Evolutionary conservation across 2,329 filamentous ascomycete genomes (phyloP), one percentile per base, ranked within the genome.

Genomic region (Colletotrichum lupini): DNA sequence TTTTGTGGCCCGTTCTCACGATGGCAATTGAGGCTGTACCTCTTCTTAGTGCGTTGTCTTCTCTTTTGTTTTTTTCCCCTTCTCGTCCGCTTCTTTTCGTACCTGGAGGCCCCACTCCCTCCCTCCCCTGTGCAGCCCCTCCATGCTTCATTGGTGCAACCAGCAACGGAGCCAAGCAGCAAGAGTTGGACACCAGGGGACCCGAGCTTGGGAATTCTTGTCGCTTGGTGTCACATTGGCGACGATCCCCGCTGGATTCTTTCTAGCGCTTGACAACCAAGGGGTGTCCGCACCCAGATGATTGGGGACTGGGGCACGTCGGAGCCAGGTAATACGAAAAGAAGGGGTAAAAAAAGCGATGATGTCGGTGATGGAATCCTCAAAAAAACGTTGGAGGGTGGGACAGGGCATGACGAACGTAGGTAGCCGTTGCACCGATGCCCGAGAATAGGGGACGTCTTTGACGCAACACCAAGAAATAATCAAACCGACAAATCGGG

Each of bases 11-110:
- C 68, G 57, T 73, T 72, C 71, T 62, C 46, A 46, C 59, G 59
- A 73, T 73, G 64, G 71, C 55, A 58, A 73, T 69, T 75, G 73
- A 63, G 71, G 73, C 71, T 75, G 73, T 71, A 75, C 71, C 61
- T 67, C 57, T 65, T 69, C 42, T 61, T 73, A 73, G 71, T 35
- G 71, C 35, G 56, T 56, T 37, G 60, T n/a, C 19, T 60, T 65
- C 55, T 68, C 46, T 73, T 71, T 60, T 58, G 59, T 66, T 63
- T 65, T 52, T 67, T 28, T 22, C 24, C 19, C 35, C 32, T 56
- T 67, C 56, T 52, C 37, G 68, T 67, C 32, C 53, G 26, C 49
- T 26, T 30, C 58, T 28, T 42, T 59, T 75, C 73, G 71, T 75
- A 74, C 73, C 62, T 71, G 71, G 61, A 60, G 62, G 57, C 61